Evolutionary conservation across 495 filamentous ascomycete species (phyloP).

Genomic region (Aspergillus carlsbadensis): DNA sequence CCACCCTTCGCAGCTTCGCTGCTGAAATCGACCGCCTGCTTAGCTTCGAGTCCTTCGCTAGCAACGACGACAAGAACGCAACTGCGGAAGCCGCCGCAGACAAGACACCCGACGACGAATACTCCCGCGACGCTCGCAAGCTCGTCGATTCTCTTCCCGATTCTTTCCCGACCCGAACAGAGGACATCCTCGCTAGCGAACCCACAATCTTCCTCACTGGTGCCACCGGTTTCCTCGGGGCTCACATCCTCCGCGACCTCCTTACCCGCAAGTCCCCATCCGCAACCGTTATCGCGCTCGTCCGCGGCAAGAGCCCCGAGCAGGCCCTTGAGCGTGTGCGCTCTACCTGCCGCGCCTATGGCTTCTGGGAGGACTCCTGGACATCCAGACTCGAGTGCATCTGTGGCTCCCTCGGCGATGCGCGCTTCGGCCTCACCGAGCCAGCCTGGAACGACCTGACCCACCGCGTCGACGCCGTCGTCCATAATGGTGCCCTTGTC

Average conservation of each 20-base stretch:
- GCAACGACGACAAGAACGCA: conserved; percentile 29
- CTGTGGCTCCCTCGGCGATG: conserved; percentile 69
- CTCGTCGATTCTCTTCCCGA: conserved; percentile 51
- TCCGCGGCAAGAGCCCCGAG: conserved; percentile 61
- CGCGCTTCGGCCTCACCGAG: conserved; percentile 67
- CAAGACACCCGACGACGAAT: conserved; percentile 52
- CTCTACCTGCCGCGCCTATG: conserved; percentile 58
- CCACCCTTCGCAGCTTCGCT: conserved; percentile 71
- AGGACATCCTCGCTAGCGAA: conserved; percentile 29
- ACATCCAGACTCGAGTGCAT: conserved; percentile 59
- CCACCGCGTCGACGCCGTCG: conserved; percentile 69
- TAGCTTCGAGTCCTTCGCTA: conserved; percentile 37
- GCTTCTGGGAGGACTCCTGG: conserved; percentile 79
- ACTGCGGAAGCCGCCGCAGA: conserved; percentile 19
- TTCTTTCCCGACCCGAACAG: conserved; percentile 28
- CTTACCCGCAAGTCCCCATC: conserved; percentile 56
- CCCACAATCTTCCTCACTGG: conserved; percentile 81
- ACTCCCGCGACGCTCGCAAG: conserved; percentile 65
- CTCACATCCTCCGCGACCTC: conserved; percentile 75
- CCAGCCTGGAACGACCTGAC: conserved; percentile 61
- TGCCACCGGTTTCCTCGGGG: conserved; percentile 87
- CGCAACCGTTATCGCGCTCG: conserved; percentile 72
- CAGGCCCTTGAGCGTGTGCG: conserved; percentile 51
- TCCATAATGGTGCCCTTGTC: conserved; percentile 88
- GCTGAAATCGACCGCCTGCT: conserved; percentile 68